These are phyloP conservation scores for Porcisia deanei DNA, from an alignment of 208 protist species.

Conservation along the genomic window DNA sequence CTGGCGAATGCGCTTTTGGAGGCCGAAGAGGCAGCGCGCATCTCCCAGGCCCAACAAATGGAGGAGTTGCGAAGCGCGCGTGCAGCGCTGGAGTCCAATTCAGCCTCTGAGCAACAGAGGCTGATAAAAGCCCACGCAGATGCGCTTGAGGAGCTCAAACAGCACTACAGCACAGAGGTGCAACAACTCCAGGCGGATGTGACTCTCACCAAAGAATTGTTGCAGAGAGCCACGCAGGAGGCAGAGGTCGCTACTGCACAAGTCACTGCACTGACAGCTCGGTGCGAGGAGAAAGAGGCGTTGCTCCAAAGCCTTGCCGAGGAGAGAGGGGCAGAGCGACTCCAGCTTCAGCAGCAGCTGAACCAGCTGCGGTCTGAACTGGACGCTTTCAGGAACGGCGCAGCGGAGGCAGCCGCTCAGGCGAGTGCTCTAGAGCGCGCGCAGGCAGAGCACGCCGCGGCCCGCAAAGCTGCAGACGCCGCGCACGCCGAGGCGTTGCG, in stretches of 20 bases:
- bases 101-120: slow-evolving; percentile 16
- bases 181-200: slow-evolving; percentile 17
- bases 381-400: slow-evolving; percentile 6
- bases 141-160: slow-evolving; percentile 28
- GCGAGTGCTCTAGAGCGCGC: slow-evolving; percentile 23
- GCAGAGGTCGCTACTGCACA: slow-evolving; percentile 7
- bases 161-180: slow-evolving; percentile 21
- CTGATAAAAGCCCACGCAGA: slow-evolving; percentile 26
- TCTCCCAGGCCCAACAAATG: slow-evolving; percentile 14
- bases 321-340: slow-evolving; percentile 21
- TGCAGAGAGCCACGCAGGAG: too few species aligned
- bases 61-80: slow-evolving; percentile 19
- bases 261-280: slow-evolving; percentile 12
- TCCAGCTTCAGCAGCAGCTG: slow-evolving; percentile 31
- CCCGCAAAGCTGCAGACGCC: slow-evolving; percentile 8
- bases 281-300: slow-evolving; percentile 9
- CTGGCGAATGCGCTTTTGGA: background rate
- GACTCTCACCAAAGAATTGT: too few species aligned
- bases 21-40: slow-evolving; percentile 7
- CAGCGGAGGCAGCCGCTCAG: slow-evolving; percentile 17
- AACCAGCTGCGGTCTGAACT: slow-evolving; percentile 25
- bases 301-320: slow-evolving; percentile 11
- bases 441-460: slow-evolving; percentile 19
- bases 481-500: slow-evolving; percentile 16
- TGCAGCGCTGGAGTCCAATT: slow-evolving; percentile 7